Base-by-base conservation (phyloP, 768 basidiomycete species). In the Boletales sp. region DNA sequence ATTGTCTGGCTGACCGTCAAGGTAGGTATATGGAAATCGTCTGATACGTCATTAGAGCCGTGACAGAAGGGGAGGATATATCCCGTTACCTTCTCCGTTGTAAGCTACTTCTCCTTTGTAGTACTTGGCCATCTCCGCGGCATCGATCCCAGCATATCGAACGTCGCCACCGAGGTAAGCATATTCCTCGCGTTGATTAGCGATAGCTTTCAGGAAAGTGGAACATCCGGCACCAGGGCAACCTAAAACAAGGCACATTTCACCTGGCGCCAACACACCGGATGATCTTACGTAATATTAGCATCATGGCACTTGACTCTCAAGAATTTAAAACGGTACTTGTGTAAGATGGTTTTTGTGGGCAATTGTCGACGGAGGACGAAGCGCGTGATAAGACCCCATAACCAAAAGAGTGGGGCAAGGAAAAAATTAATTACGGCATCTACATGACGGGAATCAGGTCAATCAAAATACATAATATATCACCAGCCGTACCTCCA, bases 181-280 rank as follows among this genome's bases (percentile, higher is more conserved):
- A 62, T 80, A 94, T 12, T 79, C 86, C 8, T 72, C 73, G 4
- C 88, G 77, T 53, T 84, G 77, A 63, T 94, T 92, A 17, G 93
- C 80, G 51, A 95, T 84, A 0, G 83, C 69, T 68, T 90, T 92
- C 18, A 95, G 75, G 71, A 95, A 92, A 0, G 93, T 88, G 1
- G 85, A 82, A 63, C 93, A 94, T 32, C 92, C 92, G 6, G 88
- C 78, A 1, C 86, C 87, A 5, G 91, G 91, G 48, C 88, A 84
- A 17, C 91, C 91, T 12, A 89, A 74, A 18, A 88, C 89, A 7
- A 92, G 77, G 61, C 89, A 85, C 90, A 94, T 93, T 74, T 94
- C 86, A 15, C 90, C 84, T 0, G 87, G 80, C 54, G 86, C 83
- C 36, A 90, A 68, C 15, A 83, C 72, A 36, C 89, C 90, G 8